These are phyloP conservation scores for Geotrichum macrosporum DNA, from an alignment of 1,139 yeast genomes.

Conservation along the genomic window DNA sequence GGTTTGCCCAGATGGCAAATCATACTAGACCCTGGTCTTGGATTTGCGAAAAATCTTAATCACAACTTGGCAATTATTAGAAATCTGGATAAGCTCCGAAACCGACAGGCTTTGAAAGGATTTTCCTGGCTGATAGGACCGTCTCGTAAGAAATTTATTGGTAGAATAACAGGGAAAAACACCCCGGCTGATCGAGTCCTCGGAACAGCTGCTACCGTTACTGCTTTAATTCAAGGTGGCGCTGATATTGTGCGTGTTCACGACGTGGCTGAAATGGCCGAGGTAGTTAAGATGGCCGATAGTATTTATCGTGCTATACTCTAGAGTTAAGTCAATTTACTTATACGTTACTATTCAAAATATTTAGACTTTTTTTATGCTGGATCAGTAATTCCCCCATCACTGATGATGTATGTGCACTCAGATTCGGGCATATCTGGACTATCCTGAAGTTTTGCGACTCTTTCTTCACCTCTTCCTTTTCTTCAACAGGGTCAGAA, in stretches of 20 bases:
- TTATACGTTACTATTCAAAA: no score
- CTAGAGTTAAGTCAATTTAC: no score
- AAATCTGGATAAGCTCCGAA: constrained; percentile 41
- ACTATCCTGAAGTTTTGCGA: constrained; percentile 56
- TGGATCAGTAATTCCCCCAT: constrained; percentile 52
- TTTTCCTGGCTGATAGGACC: constrained; percentile 79
- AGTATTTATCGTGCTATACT: constrained; percentile 68
- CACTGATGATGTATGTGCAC: constrained; percentile 51
- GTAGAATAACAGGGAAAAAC: constrained; percentile 50
- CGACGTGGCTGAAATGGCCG: constrained; percentile 64
- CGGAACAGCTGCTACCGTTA: constrained; percentile 74
- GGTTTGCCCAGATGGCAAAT: constrained; percentile 90
- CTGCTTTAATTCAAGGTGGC: constrained; percentile 69
- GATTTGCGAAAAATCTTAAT: constrained; percentile 71
- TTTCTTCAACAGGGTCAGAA: constrained; percentile 41
- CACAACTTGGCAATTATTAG: constrained; percentile 69
- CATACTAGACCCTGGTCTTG: constrained; percentile 89
- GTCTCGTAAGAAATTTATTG: constrained; percentile 82
- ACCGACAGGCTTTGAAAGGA: constrained; percentile 40
- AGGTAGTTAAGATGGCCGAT: constrained; percentile 68
- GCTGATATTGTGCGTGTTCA: constrained; percentile 87
- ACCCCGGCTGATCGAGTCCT: constrained; percentile 50
- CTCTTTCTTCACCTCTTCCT: constrained; percentile 63
- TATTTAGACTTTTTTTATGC: constrained; percentile 24
- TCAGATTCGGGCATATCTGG: constrained; percentile 61